Evolutionary conservation across 805 yeast species (phyloP).

Genomic region (Kodamaea restingae): DNA sequence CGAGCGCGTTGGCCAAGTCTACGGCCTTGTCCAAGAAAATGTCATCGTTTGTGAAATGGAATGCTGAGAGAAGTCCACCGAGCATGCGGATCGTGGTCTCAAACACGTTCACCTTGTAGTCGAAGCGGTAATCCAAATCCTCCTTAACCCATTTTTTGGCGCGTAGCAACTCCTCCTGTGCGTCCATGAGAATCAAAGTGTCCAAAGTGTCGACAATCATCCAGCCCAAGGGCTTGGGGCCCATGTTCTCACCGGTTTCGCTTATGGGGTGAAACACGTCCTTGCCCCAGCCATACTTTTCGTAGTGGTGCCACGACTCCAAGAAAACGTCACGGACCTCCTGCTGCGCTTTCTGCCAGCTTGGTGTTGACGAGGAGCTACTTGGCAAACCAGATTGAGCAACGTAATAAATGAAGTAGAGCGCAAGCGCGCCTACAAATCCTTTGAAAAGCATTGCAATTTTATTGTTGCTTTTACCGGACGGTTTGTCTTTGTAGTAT

Average conservation of each 20-base stretch:
- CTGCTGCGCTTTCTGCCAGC: constrained; percentile 49
- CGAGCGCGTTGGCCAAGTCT: constrained; percentile 65
- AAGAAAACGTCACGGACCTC: constrained; percentile 66
- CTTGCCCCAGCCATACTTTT: constrained; percentile 74
- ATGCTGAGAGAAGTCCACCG: constrained; percentile 87
- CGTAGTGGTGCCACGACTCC: constrained; percentile 76
- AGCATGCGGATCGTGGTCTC: constrained; percentile 95
- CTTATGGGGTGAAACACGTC: constrained; percentile 74
- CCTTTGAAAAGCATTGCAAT: constrained; percentile 41
- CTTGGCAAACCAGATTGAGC: constrained; percentile 9
- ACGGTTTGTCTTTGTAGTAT: constrained; percentile 34
- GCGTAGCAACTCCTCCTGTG: constrained; percentile 53
- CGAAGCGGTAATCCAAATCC: constrained; percentile 66
- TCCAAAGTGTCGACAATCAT: constrained; percentile 86
- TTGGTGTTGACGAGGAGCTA: background rate
- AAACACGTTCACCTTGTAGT: constrained; percentile 74
- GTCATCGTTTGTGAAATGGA: constrained; percentile 64
- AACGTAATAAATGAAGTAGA: constrained; percentile 38
- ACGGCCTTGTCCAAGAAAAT: constrained; percentile 73
- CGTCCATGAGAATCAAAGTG: constrained; percentile 74
- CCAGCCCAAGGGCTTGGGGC: constrained; percentile 84
- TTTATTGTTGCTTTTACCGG: constrained; percentile 11
- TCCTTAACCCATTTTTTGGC: constrained; percentile 74
- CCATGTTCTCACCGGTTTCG: constrained; percentile 66
- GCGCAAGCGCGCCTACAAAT: constrained; percentile 33